These are phyloP conservation scores for Fusarium albidum DNA, from an alignment of 2,329 filamentous ascomycete species.

Conservation along the genomic window DNA sequence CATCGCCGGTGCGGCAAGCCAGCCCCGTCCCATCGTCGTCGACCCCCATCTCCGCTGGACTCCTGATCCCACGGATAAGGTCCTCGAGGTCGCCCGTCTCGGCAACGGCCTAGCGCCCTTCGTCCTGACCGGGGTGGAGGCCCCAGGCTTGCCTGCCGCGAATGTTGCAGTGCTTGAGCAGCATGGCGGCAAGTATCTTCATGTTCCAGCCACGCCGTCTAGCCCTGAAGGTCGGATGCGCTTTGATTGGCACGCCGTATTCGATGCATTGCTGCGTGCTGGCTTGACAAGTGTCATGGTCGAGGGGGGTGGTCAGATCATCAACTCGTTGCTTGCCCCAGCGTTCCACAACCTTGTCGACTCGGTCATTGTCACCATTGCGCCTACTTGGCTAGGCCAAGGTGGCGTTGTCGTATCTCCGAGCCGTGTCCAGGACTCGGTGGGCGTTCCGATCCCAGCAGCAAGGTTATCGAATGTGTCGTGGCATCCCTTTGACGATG, in stretches of 20 bases:
- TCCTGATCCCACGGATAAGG: slow-evolving; percentile 65
- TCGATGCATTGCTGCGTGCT: slow-evolving; percentile 64
- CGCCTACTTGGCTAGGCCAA: slow-evolving; percentile 87
- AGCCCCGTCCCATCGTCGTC: slow-evolving; percentile 83
- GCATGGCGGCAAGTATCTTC: slow-evolving; percentile 62
- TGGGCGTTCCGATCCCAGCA: slow-evolving; percentile 64
- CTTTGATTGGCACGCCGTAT: slow-evolving; percentile 71
- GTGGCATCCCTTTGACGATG: slow-evolving; percentile 83
- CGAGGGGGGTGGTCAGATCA: slow-evolving; percentile 84
- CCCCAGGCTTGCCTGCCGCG: slow-evolving; percentile 53
- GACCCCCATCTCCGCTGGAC: slow-evolving; percentile 83
- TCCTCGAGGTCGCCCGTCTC: slow-evolving; percentile 69
- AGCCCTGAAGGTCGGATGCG: slow-evolving; percentile 51
- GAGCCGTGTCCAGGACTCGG: slow-evolving; percentile 58
- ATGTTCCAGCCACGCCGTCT: slow-evolving; percentile 45
- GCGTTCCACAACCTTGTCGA: slow-evolving; percentile 70
- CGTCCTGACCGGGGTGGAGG: slow-evolving; percentile 65
- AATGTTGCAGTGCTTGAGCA: slow-evolving; percentile 53
- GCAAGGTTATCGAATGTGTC: slow-evolving; percentile 71
- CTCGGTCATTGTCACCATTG: slow-evolving; percentile 86
- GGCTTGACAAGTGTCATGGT: slow-evolving; percentile 86
- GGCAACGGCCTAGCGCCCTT: slow-evolving; percentile 78
- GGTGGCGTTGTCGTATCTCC: slow-evolving; percentile 85
- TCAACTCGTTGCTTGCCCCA: slow-evolving; percentile 79
- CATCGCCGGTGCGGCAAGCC: slow-evolving; percentile 66